These are phyloP conservation scores for Solanum rostratum DNA, from an alignment of 257 asterid species.

Conservation along the genomic window DNA sequence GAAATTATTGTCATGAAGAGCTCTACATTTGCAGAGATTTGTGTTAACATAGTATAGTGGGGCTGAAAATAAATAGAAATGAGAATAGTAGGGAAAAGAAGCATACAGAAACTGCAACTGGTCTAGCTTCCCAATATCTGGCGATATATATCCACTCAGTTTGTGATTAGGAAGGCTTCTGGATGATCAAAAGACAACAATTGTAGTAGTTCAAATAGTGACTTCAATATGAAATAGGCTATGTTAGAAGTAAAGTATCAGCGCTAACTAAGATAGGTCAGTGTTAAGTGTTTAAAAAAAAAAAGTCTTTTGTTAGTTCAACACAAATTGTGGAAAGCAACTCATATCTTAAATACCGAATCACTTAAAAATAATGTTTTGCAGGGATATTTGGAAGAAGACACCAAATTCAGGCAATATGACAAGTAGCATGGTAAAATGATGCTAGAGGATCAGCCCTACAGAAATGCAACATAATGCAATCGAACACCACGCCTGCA, in stretches of 20 bases:
- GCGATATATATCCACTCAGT: constrained; percentile 75
- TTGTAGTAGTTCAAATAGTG: neutral
- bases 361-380: neutral
- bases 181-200: constrained; percentile 14
- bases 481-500: neutral
- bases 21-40: constrained; percentile 32
- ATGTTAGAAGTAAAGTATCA: neutral
- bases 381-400: neutral
- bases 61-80: constrained; percentile 1
- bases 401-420: neutral
- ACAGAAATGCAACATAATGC: neutral
- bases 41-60: constrained; percentile 15
- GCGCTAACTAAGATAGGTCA: neutral
- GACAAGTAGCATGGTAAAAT: neutral
- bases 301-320: neutral
- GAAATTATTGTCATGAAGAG: constrained; percentile 81
- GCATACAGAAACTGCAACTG: constrained; percentile 75
- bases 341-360: neutral
- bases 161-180: constrained; percentile 92
- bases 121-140: constrained; percentile 83
- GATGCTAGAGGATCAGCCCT: neutral
- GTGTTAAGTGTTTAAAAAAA: neutral
- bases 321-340: neutral
- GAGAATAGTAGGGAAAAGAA: constrained; percentile 9
- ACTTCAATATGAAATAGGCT: neutral